A percentile compares a stretch with the other conserved stretches of the same genome.
Conservation (phyloP, 441 rosid genomes). For the Macaranga tanarius region DNA sequence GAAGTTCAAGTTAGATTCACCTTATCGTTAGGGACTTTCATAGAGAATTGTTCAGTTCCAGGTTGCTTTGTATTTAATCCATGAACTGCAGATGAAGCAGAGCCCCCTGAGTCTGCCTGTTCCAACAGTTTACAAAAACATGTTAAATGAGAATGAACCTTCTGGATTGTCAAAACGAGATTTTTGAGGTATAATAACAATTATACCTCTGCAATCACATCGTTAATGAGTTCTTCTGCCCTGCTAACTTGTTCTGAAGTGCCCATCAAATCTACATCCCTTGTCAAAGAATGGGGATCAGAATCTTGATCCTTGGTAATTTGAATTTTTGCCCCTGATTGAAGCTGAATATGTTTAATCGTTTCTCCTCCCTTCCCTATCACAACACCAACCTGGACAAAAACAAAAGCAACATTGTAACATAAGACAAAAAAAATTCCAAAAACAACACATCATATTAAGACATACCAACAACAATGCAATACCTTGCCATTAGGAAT, state of each 20-base stretch:
- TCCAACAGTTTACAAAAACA: slow-evolving; percentile 6
- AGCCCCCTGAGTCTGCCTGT: slow-evolving; percentile 29
- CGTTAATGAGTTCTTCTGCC: slow-evolving; percentile 32
- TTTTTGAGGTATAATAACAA: not conserved
- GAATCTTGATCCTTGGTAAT: slow-evolving; percentile 32
- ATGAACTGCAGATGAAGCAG: slow-evolving; percentile 21
- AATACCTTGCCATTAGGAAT: slow-evolving; percentile 37
- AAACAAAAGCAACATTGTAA: not conserved
- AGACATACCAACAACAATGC: not conserved
- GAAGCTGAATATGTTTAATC: slow-evolving; percentile 26
- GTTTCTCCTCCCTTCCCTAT: slow-evolving; percentile 36
- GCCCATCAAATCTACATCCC: slow-evolving; percentile 35
- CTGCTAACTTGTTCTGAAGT: slow-evolving; percentile 29
- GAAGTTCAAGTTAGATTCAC: slow-evolving; percentile 8
- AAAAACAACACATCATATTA: not conserved
- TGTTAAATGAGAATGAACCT: not conserved
- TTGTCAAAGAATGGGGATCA: slow-evolving; percentile 33
- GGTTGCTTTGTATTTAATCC: slow-evolving; percentile 20
- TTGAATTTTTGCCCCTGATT: slow-evolving; percentile 33
- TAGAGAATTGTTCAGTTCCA: slow-evolving; percentile 26
- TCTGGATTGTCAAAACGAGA: not conserved
- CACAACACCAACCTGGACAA: slow-evolving; percentile 30
- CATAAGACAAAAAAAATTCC: not conserved
- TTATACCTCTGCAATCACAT: slow-evolving; percentile 30
- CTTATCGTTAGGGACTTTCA: slow-evolving; percentile 34